Evolutionary conservation across 1,139 yeast genomes (phyloP), one percentile per base, ranked within the genome.

Genomic region (Saccharomyces hybrid): DNA sequence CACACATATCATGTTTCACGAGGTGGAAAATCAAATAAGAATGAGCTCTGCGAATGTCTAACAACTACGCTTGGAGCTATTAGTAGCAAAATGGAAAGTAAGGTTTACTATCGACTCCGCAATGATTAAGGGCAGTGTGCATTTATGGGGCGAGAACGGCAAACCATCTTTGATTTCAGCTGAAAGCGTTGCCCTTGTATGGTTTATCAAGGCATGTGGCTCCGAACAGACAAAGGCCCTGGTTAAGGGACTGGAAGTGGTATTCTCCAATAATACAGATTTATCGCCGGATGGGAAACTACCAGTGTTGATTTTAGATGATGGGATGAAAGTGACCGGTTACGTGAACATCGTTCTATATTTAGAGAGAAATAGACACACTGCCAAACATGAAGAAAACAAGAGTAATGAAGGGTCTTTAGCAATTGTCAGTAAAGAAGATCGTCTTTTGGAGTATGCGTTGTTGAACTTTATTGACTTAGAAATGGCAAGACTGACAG

Each of bases 241-340:
- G 9, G 49, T 28, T 6, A 11, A n/a, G 25, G 47, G 48, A 20
- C 4, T 57, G 3, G 63, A 62, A 30, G 41, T 68, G 2, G 69
- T 67, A 26, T 66, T 61, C 47, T 64, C 70, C 1, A 68, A 68
- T 50, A 68, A 68, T 48, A 78, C 84, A n/a, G 78, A 80, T 61
- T 57, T 82, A 16, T 78, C 89, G 0, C 73, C 74, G 13, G 73
- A 74, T 11, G 79, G 79, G 2, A 73, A 72, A 51, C 70, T 88
- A 34, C 96, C 96, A 0, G 74, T 81, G 2, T 70, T 87, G 50
- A 64, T 68, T 4, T 50, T 34, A 3, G 53, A 53, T 11, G 70
- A 66, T 1, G 71, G 62, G 2, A 59, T 61, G 3, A 68, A 60
- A 6, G 59, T 70, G 1, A 72, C 79, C 53, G 89, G 91, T 0